Percentiles rank a stretch among this genome's conserved stretches.
These are phyloP conservation scores for Dictyostelium intermedium DNA, from an alignment of 78 protist genomes.

Conservation along the genomic window DNA sequence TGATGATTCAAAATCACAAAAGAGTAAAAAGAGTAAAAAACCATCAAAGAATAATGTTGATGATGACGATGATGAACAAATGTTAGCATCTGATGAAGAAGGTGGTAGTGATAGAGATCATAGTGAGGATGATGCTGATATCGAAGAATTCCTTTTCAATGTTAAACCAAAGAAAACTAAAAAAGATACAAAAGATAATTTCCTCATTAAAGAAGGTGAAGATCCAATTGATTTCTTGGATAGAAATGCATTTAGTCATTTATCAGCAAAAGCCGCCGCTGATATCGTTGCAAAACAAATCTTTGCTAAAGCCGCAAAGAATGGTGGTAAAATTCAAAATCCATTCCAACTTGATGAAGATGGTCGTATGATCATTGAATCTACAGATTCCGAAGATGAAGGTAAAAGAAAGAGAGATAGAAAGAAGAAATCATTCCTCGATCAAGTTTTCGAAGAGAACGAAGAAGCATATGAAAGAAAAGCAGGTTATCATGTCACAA, in stretches of 20 bases:
- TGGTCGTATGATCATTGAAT: constrained; percentile 32
- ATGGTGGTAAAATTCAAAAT: constrained; percentile 9
- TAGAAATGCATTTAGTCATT: constrained; percentile 33
- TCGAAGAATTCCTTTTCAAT: constrained; percentile 60
- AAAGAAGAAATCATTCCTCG: neutral
- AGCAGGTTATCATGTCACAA: constrained; percentile 44
- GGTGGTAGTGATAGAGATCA: constrained; percentile 22
- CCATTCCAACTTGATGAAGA: constrained; percentile 33
- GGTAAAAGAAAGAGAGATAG: constrained; percentile 1
- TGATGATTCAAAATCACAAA: neutral
- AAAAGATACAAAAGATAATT: neutral
- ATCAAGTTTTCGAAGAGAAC: constrained; percentile 56
- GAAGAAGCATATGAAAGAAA: constrained; percentile 37
- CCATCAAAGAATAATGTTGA: neutral
- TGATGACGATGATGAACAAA: neutral
- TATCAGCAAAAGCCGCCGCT: neutral
- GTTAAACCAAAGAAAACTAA: constrained; percentile 26
- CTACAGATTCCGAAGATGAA: constrained; percentile 3
- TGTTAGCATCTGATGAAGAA: neutral
- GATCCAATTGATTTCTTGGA: constrained; percentile 73
- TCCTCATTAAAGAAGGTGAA: constrained; percentile 61
- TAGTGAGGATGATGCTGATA: constrained; percentile 54
- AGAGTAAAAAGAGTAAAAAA: neutral
- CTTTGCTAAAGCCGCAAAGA: constrained; percentile 8
- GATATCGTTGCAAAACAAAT: neutral